A percentile compares a stretch with the other conserved stretches of the same genome.
Evolutionary conservation across 106 monocot genomes (phyloP).

Genomic region (Xerophyta viscosa): DNA sequence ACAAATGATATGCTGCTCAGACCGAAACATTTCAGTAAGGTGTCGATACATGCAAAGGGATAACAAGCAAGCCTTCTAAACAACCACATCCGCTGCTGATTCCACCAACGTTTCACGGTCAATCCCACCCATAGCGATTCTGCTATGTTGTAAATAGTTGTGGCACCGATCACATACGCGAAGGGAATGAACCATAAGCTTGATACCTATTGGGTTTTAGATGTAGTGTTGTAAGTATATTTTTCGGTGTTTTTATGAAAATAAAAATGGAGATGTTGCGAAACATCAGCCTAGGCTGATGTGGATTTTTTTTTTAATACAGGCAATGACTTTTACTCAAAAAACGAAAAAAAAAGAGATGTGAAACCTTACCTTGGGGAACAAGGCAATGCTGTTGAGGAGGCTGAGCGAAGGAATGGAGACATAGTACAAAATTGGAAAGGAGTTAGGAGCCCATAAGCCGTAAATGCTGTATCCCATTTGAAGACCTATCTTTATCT

Average conservation of each 20-base stretch:
- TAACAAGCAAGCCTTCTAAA: slow-evolving; percentile 55
- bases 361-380: slow-evolving; percentile 35
- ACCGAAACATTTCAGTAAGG: slow-evolving; percentile 34
- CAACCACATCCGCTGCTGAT: slow-evolving; percentile 58
- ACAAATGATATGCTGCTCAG: slow-evolving; percentile 28
- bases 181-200: slow-evolving; percentile 46
- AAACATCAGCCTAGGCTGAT: too few relatives aligned
- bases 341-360: slow-evolving; percentile 4
- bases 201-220: slow-evolving; percentile 12
- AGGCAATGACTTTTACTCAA: too few relatives aligned
- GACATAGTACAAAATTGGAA: slow-evolving; percentile 48
- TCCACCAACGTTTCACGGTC: slow-evolving; percentile 62
- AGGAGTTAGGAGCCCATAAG: slow-evolving; percentile 45
- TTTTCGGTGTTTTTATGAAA: too few relatives aligned
- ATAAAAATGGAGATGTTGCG: too few relatives aligned
- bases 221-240: too few relatives aligned
- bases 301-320: too few relatives aligned
- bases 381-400: slow-evolving; percentile 38
- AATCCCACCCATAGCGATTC: slow-evolving; percentile 18
- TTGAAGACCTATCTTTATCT: slow-evolving; percentile 40
- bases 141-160: slow-evolving; percentile 10
- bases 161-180: slow-evolving; percentile 26
- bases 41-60: slow-evolving; percentile 44
- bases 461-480: slow-evolving; percentile 37
- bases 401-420: slow-evolving; percentile 38